Conservation (phyloP, 352 stramenopile species). For the Phytophthora hybrid region DNA sequence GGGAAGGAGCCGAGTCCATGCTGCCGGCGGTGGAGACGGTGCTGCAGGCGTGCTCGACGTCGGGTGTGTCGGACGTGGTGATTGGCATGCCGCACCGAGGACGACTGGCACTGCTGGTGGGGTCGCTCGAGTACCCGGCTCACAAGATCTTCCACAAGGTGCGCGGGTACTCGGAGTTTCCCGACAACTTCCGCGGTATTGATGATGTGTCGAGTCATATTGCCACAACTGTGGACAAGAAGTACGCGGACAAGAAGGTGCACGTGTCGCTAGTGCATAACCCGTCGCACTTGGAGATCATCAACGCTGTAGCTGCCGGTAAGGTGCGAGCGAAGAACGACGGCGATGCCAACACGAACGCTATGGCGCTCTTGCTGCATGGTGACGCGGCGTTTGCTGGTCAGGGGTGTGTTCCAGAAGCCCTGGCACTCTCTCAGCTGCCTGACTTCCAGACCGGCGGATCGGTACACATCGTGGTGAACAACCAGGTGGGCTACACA, state of each 20-base stretch:
- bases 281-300: conserved; percentile 90
- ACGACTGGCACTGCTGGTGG: conserved; percentile 78
- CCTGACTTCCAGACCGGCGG: conserved; percentile 80
- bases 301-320: conserved; percentile 84
- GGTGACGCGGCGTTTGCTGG: conserved; percentile 89
- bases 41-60: conserved; percentile 56
- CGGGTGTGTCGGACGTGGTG: conserved; percentile 74
- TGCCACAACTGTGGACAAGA: conserved; percentile 77
- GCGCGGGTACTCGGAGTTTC: conserved; percentile 79
- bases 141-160: conserved; percentile 90
- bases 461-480: conserved; percentile 89
- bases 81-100: conserved; percentile 91
- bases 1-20: conserved; percentile 87
- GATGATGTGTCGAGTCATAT: conserved; percentile 91
- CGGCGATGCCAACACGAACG: conserved; percentile 43
- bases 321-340: conserved; percentile 90
- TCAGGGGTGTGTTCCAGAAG: conserved; percentile 86
- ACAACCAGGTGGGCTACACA: conserved; percentile 93
- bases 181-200: conserved; percentile 60
- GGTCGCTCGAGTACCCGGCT: conserved; percentile 81
- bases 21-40: conserved; percentile 79
- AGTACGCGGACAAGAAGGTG: conserved; percentile 61
- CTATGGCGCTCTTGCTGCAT: conserved; percentile 88
- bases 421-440: conserved; percentile 77
- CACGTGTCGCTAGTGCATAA: conserved; percentile 91